Evolutionary conservation across 2,329 filamentous ascomycete species (phyloP).

Genomic region (Coniochaeta pulveracea): DNA sequence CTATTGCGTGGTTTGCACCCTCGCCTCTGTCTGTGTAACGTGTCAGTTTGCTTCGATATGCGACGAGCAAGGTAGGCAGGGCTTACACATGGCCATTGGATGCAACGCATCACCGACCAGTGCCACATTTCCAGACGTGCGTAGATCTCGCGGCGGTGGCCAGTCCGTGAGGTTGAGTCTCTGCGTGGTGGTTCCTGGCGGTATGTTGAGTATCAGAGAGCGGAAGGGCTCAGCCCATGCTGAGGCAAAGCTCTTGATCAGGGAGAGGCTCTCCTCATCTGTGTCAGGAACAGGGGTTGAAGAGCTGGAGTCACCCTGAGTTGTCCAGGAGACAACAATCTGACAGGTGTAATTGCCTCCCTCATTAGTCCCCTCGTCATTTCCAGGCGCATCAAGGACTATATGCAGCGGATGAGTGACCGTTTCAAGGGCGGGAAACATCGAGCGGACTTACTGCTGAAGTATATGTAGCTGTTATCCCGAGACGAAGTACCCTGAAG

Average conservation of each 20-base stretch:
- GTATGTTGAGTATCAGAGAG: conserved; percentile 26
- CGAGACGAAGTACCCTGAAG: conserved; percentile 41
- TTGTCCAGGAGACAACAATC: conserved; percentile 40
- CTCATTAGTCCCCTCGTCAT: conserved; percentile 16
- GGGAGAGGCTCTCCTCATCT: conserved; percentile 22
- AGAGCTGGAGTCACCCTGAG: conserved; percentile 14
- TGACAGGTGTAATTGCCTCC: conserved; percentile 31
- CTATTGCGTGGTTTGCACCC: conserved; percentile 44
- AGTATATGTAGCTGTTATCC: conserved; percentile 39
- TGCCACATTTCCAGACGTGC: conserved; percentile 26
- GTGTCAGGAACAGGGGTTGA: conserved; percentile 27
- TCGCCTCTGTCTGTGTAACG: conserved; percentile 37
- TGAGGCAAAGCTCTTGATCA: conserved; percentile 30
- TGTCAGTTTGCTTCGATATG: too few species aligned
- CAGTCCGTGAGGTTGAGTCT: conserved; percentile 36
- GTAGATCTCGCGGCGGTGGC: conserved; percentile 24
- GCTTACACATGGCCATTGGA: conserved; percentile 49
- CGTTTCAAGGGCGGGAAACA: background rate
- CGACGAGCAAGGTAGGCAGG: conserved; percentile 1
- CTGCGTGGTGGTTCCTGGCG: conserved; percentile 28
- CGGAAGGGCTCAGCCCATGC: conserved; percentile 39
- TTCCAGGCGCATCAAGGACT: conserved; percentile 38
- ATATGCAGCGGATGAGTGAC: background rate
- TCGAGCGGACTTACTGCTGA: conserved; percentile 29
- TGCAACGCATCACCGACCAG: conserved; percentile 45